These are phyloP conservation scores for Fraxinus velutina DNA, from an alignment of 305 asterid genomes.

Conservation along the genomic window DNA sequence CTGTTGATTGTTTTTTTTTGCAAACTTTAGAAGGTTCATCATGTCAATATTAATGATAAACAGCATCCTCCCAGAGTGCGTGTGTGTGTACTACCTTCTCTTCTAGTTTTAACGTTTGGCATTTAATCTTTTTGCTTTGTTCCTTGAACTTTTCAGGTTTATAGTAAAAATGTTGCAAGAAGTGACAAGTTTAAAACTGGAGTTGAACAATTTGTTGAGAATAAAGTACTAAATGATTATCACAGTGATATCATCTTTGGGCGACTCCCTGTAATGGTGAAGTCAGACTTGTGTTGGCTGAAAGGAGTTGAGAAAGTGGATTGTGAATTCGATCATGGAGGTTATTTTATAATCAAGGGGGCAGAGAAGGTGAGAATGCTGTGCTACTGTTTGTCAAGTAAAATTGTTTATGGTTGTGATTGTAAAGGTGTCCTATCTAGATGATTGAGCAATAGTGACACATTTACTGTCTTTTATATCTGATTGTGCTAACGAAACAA, in stretches of 20 bases:
- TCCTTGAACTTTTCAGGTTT: constrained; percentile 49
- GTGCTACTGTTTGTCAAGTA: not conserved
- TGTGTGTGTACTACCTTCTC: not conserved
- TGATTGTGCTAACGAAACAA: not conserved
- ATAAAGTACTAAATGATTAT: constrained; percentile 39
- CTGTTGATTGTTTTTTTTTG: not conserved
- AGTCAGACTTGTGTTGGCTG: constrained; percentile 77
- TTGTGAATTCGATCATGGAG: constrained; percentile 90
- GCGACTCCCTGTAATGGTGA: constrained; percentile 90
- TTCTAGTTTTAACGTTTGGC: not conserved
- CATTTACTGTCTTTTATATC: not conserved
- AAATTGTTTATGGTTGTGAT: not conserved
- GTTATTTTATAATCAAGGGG: constrained; percentile 89
- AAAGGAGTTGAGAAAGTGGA: constrained; percentile 45
- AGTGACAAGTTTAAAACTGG: constrained; percentile 88
- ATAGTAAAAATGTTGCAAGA: constrained; percentile 50
- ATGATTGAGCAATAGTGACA: not conserved
- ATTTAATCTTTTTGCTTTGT: not conserved
- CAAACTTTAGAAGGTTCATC: not conserved
- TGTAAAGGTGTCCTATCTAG: constrained; percentile 2
- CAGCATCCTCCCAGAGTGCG: not conserved
- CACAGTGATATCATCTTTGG: constrained; percentile 46
- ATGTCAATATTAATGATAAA: not conserved
- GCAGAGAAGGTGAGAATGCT: constrained; percentile 77
- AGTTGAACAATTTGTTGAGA: constrained; percentile 46